A percentile compares a stretch with the other conserved stretches of the same genome.
These are phyloP conservation scores for Gossypium longicalyx DNA, from an alignment of 345 rosid genomes.

Conservation along the genomic window DNA sequence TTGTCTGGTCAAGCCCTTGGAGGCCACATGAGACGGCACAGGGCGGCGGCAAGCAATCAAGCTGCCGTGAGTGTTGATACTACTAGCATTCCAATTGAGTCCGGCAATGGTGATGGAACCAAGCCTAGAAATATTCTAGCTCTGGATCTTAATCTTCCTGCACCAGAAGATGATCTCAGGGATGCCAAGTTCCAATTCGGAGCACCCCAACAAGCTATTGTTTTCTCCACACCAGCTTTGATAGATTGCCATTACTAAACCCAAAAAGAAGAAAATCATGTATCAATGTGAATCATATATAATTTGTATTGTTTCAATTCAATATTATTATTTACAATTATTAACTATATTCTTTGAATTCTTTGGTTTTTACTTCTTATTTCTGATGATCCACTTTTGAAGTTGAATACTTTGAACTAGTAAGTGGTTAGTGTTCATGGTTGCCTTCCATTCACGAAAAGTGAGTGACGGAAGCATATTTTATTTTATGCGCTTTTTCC, in stretches of 20 bases:
- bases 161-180: conserved; percentile 70
- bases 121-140: conserved; percentile 44
- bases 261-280: background rate
- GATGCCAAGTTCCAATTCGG: conserved; percentile 62
- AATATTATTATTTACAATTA: conserved; percentile 3
- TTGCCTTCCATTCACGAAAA: conserved; percentile 96
- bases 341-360: conserved; percentile 28
- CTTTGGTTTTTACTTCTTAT: conserved; percentile 7
- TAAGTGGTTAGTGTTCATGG: conserved; percentile 75
- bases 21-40: conserved; percentile 97
- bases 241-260: conserved; percentile 85
- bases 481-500: conserved; percentile 2
- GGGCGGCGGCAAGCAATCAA: conserved; percentile 30
- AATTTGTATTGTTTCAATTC: conserved; percentile 20
- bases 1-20: conserved; percentile 95
- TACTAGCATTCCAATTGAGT: conserved; percentile 14
- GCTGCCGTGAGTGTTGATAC: conserved; percentile 17
- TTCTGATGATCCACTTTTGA: conserved; percentile 45
- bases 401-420: conserved; percentile 77
- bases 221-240: conserved; percentile 66
- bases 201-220: conserved; percentile 39
- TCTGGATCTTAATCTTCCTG: conserved; percentile 93
- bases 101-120: conserved; percentile 17
- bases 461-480: conserved; percentile 64
- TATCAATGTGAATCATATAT: conserved; percentile 40